phyloP scores from a whole-genome alignment of 768 basidiomycete genomes.

The Fibroporia radiculosa region DNA sequence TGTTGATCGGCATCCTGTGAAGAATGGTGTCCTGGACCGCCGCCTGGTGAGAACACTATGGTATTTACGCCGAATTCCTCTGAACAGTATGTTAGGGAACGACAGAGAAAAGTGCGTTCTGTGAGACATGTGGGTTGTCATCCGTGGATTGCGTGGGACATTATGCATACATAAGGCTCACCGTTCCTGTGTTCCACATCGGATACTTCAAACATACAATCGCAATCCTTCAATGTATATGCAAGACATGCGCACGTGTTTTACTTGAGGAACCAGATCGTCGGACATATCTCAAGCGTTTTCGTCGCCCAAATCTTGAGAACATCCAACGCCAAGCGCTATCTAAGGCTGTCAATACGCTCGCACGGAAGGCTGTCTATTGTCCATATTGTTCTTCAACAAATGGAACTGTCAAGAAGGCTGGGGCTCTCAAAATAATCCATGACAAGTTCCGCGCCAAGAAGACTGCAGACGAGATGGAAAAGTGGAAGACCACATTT shows the following conservation, averaged over 20 bases:
- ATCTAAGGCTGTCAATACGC: constrained; percentile 76
- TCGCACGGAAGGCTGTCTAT: constrained; percentile 83
- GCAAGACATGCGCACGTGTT: constrained; percentile 96
- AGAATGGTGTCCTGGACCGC: constrained; percentile 88
- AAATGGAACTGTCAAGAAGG: constrained; percentile 96
- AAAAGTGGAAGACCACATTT: constrained; percentile 81
- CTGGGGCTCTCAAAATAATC: constrained; percentile 88
- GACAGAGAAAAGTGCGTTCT: constrained; percentile 85
- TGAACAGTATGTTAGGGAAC: constrained; percentile 57
- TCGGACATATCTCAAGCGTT: constrained; percentile 77
- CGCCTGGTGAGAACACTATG: constrained; percentile 50
- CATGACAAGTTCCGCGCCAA: constrained; percentile 97
- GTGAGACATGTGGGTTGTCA: constrained; percentile 90
- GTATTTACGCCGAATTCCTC: constrained; percentile 17
- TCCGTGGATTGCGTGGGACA: constrained; percentile 96
- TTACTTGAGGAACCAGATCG: constrained; percentile 84
- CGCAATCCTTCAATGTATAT: constrained; percentile 88
- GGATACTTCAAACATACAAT: constrained; percentile 98
- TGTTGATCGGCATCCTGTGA: constrained; percentile 76
- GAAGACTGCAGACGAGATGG: constrained; percentile 84
- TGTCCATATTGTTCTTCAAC: constrained; percentile 91
- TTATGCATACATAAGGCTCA: constrained; percentile 96
- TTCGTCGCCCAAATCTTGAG: constrained; percentile 85
- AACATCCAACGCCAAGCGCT: constrained; percentile 82
- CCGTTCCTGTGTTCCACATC: constrained; percentile 95